These are phyloP conservation scores for Cyclanthera cordifolia DNA, from an alignment of 306 rosid species.

Conservation along the genomic window DNA sequence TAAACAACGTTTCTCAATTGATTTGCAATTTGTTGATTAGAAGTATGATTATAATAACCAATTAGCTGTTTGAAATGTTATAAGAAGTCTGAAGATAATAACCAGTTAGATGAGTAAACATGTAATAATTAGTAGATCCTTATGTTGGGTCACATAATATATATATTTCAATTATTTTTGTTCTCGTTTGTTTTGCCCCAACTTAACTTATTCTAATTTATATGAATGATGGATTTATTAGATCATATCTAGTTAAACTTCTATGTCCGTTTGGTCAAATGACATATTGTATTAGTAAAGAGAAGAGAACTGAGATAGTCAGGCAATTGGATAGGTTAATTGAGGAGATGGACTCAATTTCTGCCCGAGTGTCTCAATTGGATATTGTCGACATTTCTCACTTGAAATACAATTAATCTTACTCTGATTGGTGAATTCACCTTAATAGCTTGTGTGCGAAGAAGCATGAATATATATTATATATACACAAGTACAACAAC, in stretches of 20 bases:
- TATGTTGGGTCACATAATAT: background rate
- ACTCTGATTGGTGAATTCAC: background rate
- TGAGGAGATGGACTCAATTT: constrained; percentile 1
- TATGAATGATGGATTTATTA: background rate
- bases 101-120: background rate
- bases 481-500: background rate
- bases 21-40: background rate
- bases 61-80: background rate
- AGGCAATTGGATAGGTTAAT: background rate
- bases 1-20: background rate
- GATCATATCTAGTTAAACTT: background rate
- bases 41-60: background rate
- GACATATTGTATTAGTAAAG: background rate
- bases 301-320: background rate
- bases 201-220: background rate
- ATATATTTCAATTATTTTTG: background rate
- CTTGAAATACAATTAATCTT: background rate
- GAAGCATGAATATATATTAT: background rate
- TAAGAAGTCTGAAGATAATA: background rate
- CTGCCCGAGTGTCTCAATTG: background rate
- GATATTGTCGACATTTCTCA: background rate
- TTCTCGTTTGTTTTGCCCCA: constrained; percentile 3
- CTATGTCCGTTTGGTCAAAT: background rate
- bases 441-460: background rate
- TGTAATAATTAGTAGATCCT: background rate